These are phyloP conservation scores for Bipolaris sorokiniana DNA, from an alignment of 2,329 filamentous ascomycete species.

Conservation along the genomic window DNA sequence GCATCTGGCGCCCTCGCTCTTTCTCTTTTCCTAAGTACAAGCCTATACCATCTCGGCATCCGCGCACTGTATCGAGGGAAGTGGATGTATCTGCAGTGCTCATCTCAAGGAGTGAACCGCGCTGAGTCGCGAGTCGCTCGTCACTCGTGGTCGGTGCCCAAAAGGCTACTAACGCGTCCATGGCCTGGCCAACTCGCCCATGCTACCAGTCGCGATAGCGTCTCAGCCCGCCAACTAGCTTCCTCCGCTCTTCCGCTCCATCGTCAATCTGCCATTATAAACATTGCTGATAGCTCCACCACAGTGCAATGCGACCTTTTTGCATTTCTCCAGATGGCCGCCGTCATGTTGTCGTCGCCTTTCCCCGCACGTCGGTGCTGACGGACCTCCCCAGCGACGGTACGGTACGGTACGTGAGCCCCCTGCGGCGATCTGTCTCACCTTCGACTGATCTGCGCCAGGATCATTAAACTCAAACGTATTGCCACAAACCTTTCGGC, in stretches of 20 bases:
- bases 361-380: neutral
- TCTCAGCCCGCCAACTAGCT: neutral
- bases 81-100: neutral
- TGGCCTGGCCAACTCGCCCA: neutral
- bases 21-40: neutral
- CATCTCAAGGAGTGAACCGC: neutral
- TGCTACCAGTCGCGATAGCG: neutral
- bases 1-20: conserved; percentile 1
- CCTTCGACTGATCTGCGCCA: conserved; percentile 2
- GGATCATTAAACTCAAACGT: neutral
- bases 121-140: neutral
- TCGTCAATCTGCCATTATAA: neutral
- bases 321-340: neutral
- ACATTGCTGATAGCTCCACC: neutral
- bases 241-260: neutral
- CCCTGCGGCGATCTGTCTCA: conserved; percentile 4
- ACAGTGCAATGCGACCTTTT: neutral
- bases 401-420: neutral
- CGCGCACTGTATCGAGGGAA: neutral
- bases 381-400: neutral
- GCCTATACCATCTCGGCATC: neutral
- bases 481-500: neutral
- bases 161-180: conserved; percentile 2
- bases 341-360: neutral
- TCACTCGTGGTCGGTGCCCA: neutral